Evolutionary conservation across 2,329 filamentous ascomycete species (phyloP).

Genomic region (Monosporascus sp.): DNA sequence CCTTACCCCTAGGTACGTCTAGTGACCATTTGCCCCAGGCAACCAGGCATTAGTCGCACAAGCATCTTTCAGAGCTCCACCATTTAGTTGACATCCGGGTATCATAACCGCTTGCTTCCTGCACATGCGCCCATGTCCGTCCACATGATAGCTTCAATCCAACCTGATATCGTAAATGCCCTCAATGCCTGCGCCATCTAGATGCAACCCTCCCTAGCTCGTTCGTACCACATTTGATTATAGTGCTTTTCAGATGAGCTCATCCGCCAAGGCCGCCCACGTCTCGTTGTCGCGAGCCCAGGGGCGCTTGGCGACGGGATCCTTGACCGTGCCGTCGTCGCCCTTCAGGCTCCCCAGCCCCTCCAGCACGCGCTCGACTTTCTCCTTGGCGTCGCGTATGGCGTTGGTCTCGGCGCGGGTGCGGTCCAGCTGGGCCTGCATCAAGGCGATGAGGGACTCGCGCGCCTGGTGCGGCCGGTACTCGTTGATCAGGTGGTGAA

Average conservation of each 20-base stretch:
- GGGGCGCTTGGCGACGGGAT: conserved; percentile 1
- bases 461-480: conserved; percentile 69
- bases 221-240: neutral
- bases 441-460: conserved; percentile 59
- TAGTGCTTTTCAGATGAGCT: neutral
- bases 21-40: too few species aligned
- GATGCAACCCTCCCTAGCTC: neutral
- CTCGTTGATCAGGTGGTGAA: conserved; percentile 89
- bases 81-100: conserved; percentile 9
- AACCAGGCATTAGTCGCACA: too few species aligned
- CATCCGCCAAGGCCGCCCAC: conserved; percentile 14
- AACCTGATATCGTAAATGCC: neutral
- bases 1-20: too few species aligned
- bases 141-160: neutral
- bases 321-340: conserved; percentile 14
- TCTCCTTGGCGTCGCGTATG: conserved; percentile 68
- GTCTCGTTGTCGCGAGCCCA: conserved; percentile 10
- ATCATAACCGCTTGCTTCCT: conserved; percentile 12
- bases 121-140: neutral
- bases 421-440: conserved; percentile 60
- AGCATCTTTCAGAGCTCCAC: too few species aligned
- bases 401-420: conserved; percentile 62
- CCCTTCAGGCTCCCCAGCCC: conserved; percentile 55
- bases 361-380: conserved; percentile 67
- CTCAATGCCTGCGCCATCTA: neutral